Conservation (phyloP, 768 basidiomycete genomes). For the Leccinum imitatum region DNA sequence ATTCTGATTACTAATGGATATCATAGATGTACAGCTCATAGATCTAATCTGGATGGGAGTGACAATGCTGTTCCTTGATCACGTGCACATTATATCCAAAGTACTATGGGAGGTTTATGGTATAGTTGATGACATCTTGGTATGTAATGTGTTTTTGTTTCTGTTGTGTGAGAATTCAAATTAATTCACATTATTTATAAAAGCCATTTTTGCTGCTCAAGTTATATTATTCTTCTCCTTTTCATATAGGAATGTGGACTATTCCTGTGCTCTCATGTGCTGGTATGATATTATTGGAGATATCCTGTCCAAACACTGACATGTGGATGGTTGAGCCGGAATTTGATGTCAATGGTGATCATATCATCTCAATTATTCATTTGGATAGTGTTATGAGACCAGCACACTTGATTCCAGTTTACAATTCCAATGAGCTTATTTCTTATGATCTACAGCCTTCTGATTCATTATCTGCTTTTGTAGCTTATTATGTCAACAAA, state of each 20-base stretch:
- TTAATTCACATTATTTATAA: not conserved
- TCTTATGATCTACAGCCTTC: not conserved
- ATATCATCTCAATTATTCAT: not conserved
- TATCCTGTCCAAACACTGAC: not conserved
- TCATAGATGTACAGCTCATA: not conserved
- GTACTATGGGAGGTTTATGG: not conserved
- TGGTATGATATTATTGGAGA: not conserved
- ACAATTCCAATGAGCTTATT: not conserved
- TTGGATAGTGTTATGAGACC: not conserved
- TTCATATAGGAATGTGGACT: too few species aligned
- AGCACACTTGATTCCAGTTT: not conserved
- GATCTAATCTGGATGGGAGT: not conserved
- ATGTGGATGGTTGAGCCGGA: not conserved
- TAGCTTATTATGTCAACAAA: not conserved
- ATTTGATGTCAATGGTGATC: not conserved
- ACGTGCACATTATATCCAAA: not conserved
- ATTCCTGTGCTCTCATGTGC: too few species aligned
- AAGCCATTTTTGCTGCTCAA: not conserved
- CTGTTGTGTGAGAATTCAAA: not conserved
- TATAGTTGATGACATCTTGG: not conserved
- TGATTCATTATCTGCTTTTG: not conserved
- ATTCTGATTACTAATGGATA: not conserved
- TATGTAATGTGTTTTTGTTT: not conserved
- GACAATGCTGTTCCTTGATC: too few species aligned
- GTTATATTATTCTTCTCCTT: too few species aligned